These are phyloP conservation scores for Aureobasidium vineae DNA, from an alignment of 2,329 filamentous ascomycete genomes.

Conservation along the genomic window DNA sequence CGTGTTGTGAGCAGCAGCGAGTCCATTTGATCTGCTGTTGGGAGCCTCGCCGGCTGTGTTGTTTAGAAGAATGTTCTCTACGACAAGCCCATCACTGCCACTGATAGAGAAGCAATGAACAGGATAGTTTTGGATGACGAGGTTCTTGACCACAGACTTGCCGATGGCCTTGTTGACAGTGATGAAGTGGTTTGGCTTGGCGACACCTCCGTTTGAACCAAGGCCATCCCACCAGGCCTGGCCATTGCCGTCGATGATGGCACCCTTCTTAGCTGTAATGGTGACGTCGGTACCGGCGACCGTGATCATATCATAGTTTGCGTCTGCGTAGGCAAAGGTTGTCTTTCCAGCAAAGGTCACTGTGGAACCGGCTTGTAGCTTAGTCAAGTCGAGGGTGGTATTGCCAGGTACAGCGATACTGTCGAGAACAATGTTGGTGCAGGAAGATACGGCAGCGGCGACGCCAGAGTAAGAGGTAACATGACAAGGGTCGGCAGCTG, in stretches of 20 bases:
- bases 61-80: slow-evolving; percentile 43
- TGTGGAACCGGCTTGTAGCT: slow-evolving; percentile 43
- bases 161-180: slow-evolving; percentile 41
- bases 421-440: slow-evolving; percentile 45
- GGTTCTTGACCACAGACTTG: slow-evolving; percentile 40
- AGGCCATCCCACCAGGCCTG: slow-evolving; percentile 48
- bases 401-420: slow-evolving; percentile 43
- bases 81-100: slow-evolving; percentile 37
- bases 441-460: slow-evolving; percentile 41
- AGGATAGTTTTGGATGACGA: slow-evolving; percentile 46
- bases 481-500: slow-evolving; percentile 4
- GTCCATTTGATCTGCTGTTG: slow-evolving; percentile 38
- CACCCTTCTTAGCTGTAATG: slow-evolving; percentile 41
- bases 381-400: slow-evolving; percentile 44
- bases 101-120: slow-evolving; percentile 44
- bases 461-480: slow-evolving; percentile 23
- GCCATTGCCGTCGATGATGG: slow-evolving; percentile 44
- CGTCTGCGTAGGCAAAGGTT: slow-evolving; percentile 43
- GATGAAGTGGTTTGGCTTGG: slow-evolving; percentile 45
- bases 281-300: slow-evolving; percentile 44
- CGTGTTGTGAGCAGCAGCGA: slow-evolving; percentile 42
- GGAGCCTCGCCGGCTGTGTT: slow-evolving; percentile 43
- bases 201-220: slow-evolving; percentile 49
- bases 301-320: slow-evolving; percentile 42
- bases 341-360: slow-evolving; percentile 46